These are phyloP conservation scores for Westerdykella sp. DNA, from an alignment of 2,329 filamentous ascomycete genomes.

Conservation along the genomic window DNA sequence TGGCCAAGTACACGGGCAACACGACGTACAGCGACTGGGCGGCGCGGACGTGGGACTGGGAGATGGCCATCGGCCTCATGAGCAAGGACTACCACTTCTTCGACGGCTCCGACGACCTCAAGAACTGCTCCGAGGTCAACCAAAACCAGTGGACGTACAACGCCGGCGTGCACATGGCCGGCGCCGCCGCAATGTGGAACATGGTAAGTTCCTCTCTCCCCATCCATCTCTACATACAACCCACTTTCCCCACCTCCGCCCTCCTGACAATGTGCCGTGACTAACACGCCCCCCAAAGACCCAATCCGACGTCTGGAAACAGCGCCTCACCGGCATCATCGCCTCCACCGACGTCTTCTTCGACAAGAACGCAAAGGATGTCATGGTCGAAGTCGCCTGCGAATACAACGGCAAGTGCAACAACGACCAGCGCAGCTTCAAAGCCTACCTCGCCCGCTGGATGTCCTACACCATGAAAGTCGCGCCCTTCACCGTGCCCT, in stretches of 20 bases:
- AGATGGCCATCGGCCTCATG: conserved; percentile 45
- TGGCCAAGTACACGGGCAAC: conserved; percentile 64
- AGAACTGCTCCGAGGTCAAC: conserved; percentile 42
- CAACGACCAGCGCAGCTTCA: conserved; percentile 44
- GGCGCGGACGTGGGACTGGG: conserved; percentile 55
- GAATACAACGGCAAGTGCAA: conserved; percentile 43
- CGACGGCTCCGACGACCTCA: conserved; percentile 40
- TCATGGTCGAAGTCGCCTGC: conserved; percentile 47
- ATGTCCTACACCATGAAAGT: conserved; percentile 39
- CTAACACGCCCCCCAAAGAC: conserved; percentile 18
- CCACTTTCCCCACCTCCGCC: background rate
- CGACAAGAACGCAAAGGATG: conserved; percentile 24
- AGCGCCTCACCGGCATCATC: conserved; percentile 29
- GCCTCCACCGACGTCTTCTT: conserved; percentile 41
- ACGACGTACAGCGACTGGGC: conserved; percentile 55
- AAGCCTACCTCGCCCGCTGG: conserved; percentile 40
- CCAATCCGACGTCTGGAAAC: conserved; percentile 28
- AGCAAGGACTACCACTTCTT: conserved; percentile 41
- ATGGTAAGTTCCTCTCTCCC: conserved; percentile 30
- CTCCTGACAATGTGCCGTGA: no score
- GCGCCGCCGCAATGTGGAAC: conserved; percentile 46
- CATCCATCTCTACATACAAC: background rate
- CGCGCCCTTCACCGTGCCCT: conserved; percentile 31
- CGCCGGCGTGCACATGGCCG: conserved; percentile 41
- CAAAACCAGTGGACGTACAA: conserved; percentile 46